phyloP scores from a whole-genome alignment of 805 yeast genomes.

The Maudiozyma barnettii region DNA sequence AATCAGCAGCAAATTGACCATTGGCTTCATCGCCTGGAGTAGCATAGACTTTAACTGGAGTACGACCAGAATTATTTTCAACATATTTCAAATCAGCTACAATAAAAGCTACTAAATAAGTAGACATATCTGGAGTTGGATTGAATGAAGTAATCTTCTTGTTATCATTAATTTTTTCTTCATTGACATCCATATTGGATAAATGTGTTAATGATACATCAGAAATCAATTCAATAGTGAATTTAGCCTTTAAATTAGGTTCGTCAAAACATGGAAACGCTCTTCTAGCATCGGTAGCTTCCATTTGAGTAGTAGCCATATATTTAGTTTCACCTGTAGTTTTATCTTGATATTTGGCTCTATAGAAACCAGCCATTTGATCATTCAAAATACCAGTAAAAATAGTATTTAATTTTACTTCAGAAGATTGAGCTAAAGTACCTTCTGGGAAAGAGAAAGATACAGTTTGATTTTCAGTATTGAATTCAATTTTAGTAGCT shows the following conservation, averaged over 20 bases:
- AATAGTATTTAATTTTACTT: constrained; percentile 38
- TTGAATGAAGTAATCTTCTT: constrained; percentile 44
- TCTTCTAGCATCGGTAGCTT: constrained; percentile 67
- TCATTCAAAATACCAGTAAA: constrained; percentile 60
- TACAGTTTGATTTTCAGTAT: constrained; percentile 53
- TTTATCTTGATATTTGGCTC: constrained; percentile 49
- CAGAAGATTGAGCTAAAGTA: constrained; percentile 24
- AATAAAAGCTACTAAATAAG: constrained; percentile 63
- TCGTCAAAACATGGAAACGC: constrained; percentile 75
- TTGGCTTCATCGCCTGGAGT: constrained; percentile 45
- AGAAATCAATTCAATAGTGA: constrained; percentile 48
- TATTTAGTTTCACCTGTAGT: constrained; percentile 20
- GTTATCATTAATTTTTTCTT: constrained; percentile 27
- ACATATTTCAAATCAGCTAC: constrained; percentile 60
- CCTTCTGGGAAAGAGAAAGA: constrained; percentile 44
- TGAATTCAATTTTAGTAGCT: constrained; percentile 34
- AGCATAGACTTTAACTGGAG: constrained; percentile 59
- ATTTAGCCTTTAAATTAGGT: constrained; percentile 60
- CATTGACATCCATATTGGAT: constrained; percentile 56
- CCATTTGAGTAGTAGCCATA: constrained; percentile 38
- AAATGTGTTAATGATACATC: constrained; percentile 45
- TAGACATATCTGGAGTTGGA: constrained; percentile 64
- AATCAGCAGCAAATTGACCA: constrained; percentile 54
- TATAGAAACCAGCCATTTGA: constrained; percentile 62
- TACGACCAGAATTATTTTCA: constrained; percentile 34